These are phyloP conservation scores for Leucosporidium scottii DNA, from an alignment of 768 basidiomycete species.

Conservation along the genomic window DNA sequence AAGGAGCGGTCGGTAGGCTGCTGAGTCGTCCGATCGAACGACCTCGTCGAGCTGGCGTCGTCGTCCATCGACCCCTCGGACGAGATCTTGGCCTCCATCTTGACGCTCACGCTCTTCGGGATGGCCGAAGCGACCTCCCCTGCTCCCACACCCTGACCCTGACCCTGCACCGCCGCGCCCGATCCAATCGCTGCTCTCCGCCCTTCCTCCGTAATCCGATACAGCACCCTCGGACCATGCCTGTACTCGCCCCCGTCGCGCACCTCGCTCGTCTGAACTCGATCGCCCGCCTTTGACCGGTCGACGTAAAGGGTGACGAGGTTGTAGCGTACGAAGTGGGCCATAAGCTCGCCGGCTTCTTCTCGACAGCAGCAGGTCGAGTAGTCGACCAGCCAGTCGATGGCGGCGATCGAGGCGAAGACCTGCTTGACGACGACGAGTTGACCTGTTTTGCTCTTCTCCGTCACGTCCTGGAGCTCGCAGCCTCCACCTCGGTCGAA, in stretches of 20 bases:
- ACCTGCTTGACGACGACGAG: conserved; percentile 57
- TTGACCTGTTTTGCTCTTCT: conserved; percentile 29
- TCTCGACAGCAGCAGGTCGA: conserved; percentile 92
- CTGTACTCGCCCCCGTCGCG: conserved; percentile 52
- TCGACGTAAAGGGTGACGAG: conserved; percentile 62
- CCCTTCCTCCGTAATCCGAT: conserved; percentile 89
- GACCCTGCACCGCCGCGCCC: conserved; percentile 56
- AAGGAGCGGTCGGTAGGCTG: conserved; percentile 13
- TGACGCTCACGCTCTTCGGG: conserved; percentile 47
- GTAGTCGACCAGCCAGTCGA: conserved; percentile 97
- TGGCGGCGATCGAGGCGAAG: conserved; percentile 75
- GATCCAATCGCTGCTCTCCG: conserved; percentile 59
- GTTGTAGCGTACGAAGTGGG: conserved; percentile 93
- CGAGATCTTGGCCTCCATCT: conserved; percentile 11
- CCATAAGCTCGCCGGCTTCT: conserved; percentile 95
- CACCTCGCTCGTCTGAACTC: conserved; percentile 23
- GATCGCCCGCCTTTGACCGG: conserved; percentile 37
- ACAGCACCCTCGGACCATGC: conserved; percentile 89
- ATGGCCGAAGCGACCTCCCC: conserved; percentile 67
- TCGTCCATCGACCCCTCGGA: conserved; percentile 16
- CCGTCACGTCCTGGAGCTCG: conserved; percentile 46
- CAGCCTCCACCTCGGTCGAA: conserved; percentile 43
- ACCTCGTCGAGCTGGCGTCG: conserved; percentile 7
- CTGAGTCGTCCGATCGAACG: neutral
- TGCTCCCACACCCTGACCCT: conserved; percentile 53